These are phyloP conservation scores for Colletotrichum liriopes DNA, from an alignment of 2,329 filamentous ascomycete genomes.

Conservation along the genomic window DNA sequence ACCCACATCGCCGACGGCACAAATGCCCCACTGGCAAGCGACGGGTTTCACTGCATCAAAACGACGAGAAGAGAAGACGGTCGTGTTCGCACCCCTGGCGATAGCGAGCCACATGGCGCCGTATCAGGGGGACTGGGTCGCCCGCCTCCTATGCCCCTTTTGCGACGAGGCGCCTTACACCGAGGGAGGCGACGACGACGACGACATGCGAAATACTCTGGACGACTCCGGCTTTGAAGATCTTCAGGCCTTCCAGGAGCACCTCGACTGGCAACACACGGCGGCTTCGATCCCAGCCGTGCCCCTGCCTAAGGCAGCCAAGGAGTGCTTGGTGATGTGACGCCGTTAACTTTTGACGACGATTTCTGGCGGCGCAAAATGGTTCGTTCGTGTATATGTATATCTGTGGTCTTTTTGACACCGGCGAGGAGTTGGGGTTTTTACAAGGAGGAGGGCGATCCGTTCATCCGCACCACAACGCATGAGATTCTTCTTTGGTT, in stretches of 20 bases:
- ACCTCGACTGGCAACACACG: constrained; percentile 72
- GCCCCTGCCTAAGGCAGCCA: constrained; percentile 50
- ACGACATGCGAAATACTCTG: constrained; percentile 64
- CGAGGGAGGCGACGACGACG: constrained; percentile 65
- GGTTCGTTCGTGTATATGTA: constrained; percentile 22
- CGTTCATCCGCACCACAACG: constrained; percentile 18
- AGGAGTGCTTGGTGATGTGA: constrained; percentile 66
- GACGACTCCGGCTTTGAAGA: constrained; percentile 65
- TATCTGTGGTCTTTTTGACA: constrained; percentile 27
- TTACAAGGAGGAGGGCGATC: constrained; percentile 7
- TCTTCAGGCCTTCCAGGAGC: constrained; percentile 65
- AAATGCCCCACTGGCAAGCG: constrained; percentile 66
- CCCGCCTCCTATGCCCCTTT: constrained; percentile 68
- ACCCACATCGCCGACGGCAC: constrained; percentile 42
- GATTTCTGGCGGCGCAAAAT: constrained; percentile 27
- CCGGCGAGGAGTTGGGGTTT: constrained; percentile 39
- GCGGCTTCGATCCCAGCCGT: constrained; percentile 54
- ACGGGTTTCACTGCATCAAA: constrained; percentile 58
- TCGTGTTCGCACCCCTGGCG: constrained; percentile 71
- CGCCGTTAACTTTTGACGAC: constrained; percentile 18
- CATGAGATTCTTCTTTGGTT: constrained; percentile 31
- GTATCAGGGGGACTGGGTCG: constrained; percentile 65
- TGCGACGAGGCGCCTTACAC: constrained; percentile 67
- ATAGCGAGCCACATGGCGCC: constrained; percentile 72
- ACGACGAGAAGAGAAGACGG: constrained; percentile 58